phyloP scores from a whole-genome alignment of 1,139 yeast species.

The Suhomyces atakaporum region DNA sequence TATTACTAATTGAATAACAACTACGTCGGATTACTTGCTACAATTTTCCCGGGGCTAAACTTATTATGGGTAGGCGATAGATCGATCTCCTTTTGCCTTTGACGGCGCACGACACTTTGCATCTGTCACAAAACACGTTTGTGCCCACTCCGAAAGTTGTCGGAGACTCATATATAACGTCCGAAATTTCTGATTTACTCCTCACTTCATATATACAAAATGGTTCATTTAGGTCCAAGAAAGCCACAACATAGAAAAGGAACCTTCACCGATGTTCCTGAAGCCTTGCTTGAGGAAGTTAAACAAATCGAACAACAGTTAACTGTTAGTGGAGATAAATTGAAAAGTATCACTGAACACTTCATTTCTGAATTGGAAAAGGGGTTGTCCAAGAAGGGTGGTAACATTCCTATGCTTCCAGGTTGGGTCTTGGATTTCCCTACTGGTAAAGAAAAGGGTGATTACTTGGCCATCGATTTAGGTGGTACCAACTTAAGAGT shows the following conservation, averaged over 20 bases:
- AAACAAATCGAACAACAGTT: slow-evolving; percentile 62
- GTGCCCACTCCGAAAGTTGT: not conserved
- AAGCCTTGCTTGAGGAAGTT: slow-evolving; percentile 60
- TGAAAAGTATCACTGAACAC: slow-evolving; percentile 68
- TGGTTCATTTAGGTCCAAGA: slow-evolving; percentile 87
- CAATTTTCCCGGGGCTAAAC: no score
- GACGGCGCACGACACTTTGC: not conserved
- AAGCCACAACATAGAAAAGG: slow-evolving; percentile 83
- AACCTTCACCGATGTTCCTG: slow-evolving; percentile 75
- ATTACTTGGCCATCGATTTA: slow-evolving; percentile 88
- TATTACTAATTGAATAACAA: no score
- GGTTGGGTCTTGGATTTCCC: slow-evolving; percentile 96
- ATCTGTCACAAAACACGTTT: slow-evolving; percentile 1
- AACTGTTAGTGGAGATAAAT: slow-evolving; percentile 59
- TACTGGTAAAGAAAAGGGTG: slow-evolving; percentile 86
- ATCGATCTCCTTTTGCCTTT: no score
- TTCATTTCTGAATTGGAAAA: slow-evolving; percentile 67
- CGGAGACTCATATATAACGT: slow-evolving; percentile 1
- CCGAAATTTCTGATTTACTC: not conserved
- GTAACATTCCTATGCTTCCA: slow-evolving; percentile 94
- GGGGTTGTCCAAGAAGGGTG: slow-evolving; percentile 74
- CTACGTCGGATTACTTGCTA: no score
- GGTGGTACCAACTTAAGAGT: slow-evolving; percentile 96
- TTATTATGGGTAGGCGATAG: no score
- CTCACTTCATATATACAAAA: slow-evolving; percentile 23